Evolutionary conservation across 1,284 basidiomycete genomes (phyloP), one percentile per base, ranked within the genome.

Genomic region (Trichosporon inkin): DNA sequence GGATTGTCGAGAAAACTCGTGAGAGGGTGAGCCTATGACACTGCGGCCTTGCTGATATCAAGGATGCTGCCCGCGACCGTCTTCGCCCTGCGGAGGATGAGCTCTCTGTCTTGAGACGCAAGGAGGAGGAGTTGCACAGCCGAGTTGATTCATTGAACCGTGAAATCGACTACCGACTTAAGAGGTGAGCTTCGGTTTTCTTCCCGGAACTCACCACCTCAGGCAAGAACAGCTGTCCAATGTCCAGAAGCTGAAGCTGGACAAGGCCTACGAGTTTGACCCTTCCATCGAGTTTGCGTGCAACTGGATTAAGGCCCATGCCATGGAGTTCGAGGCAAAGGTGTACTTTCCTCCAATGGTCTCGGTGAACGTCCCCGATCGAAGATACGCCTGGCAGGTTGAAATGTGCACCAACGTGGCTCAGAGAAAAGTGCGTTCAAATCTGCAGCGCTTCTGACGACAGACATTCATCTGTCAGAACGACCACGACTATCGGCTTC

Each of bases 381-480:
- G 78, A 61, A 69, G 70, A 20, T 90, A 82, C 62, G 85, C 85
- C 1, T 80, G 84, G 68, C 85, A 88, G 6, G 84, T 98, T 6
- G 95, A 99, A 71, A 82, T 84, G 0, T 87, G 86, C 56, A 86
- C 96, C 63, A 83, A 71, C 57, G 69, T 68, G 17, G 79, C 77
- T 53, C 83, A 86, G 61, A 70, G 92, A 58, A 86, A 83, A 81
- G 92, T 90, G 44, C 37, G 79, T 65, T 4, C 11, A 10, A 16
- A 6, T 13, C 16, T 5, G 19, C 14, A 6, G 34, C 14, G 17
- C 16, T 11, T 17, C 47, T 66, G 47, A 69, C 61, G 3, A n/a
- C 68, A 95, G 89, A 91, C 87, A 0, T 89, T 99, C 73, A 86
- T 99, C 3, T 86, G 87, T 36, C 89, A 94, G 73, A 88, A 85